Evolutionary conservation across 176 grass and related monocot species (phyloP).

Genomic region (Typha latifolia): DNA sequence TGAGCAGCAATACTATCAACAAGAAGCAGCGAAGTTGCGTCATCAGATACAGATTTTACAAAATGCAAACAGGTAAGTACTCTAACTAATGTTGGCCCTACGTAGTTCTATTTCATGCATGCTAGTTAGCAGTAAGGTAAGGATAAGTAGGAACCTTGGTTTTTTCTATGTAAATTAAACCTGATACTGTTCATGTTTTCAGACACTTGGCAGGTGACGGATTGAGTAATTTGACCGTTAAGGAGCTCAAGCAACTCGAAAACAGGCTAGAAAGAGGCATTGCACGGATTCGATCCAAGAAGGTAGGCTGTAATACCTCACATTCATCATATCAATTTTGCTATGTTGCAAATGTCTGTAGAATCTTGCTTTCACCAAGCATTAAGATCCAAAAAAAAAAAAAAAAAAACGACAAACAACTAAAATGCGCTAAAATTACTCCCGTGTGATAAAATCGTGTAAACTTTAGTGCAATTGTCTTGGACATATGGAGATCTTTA

Average conservation of each 20-base stretch:
- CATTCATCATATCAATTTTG: background rate
- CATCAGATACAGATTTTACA: constrained; percentile 87
- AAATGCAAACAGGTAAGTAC: constrained; percentile 61
- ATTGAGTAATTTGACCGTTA: constrained; percentile 48
- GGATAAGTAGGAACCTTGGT: background rate
- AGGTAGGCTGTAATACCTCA: constrained; percentile 29
- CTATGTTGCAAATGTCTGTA: background rate
- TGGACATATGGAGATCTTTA: background rate
- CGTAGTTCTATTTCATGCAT: background rate
- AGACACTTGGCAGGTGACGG: constrained; percentile 68
- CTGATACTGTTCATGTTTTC: constrained; percentile 4
- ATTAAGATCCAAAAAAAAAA: background rate
- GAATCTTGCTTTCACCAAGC: background rate
- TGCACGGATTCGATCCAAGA: constrained; percentile 53
- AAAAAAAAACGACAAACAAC: background rate
- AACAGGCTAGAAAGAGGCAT: constrained; percentile 57
- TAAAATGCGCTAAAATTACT: no score
- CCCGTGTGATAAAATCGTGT: no score
- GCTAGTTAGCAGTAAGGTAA: no score
- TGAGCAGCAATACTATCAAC: constrained; percentile 79
- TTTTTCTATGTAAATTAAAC: background rate
- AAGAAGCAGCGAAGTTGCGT: constrained; percentile 59
- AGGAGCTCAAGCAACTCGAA: constrained; percentile 70
- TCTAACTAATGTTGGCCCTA: background rate
- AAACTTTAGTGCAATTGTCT: background rate